Base-by-base conservation (phyloP, 148 eudicot genomes). In the Chenopodium berlandieri region DNA sequence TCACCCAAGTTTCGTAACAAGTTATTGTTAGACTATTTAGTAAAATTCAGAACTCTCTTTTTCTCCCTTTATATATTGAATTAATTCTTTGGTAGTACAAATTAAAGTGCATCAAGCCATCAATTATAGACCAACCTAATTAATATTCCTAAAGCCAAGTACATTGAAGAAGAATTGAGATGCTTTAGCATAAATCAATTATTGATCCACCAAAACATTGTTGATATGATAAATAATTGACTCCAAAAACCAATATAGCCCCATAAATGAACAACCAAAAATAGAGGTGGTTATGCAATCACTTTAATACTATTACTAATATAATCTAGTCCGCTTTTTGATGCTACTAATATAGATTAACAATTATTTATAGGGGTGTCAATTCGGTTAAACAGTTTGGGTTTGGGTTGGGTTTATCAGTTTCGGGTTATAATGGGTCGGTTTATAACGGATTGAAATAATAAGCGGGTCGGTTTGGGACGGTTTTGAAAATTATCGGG, bases 181-280 rank as follows among this genome's bases (percentile, higher is more conserved):
- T 37, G n/a, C 46, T 52, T 65, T 46, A 63, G 3, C 52, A 27
- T 32, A 34, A n/a, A 10, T 63, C 72, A 65, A 78, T 78, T 0
- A 78, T 64, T 65, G 80, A 78, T 78, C 80, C 44, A 63, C 30
- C 71, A 77, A 78, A 65, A 13, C 34, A 23, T 20, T 62, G 72
- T 44, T n/a, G 22, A 66, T 46, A 64, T 34, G 48, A 58, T 27
- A 58, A 63, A n/a, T 3, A 20, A 76, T 63, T 77, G 11, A 44
- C 19, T 77, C 69, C 25, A 13, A 40, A 44, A 10, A 65, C 69
- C 25, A 13, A 40, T n/a, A 44, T 20, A 25, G 4, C 30, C 20
- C 71, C 12, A 63, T 13, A 23, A 77, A 77, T 63, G 16, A 52
- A 10, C 0, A 63, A 22, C 34, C 76, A 54, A 78, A 30, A 77